phyloP scores from a whole-genome alignment of 768 basidiomycete genomes.

The Lactarius quietus region DNA sequence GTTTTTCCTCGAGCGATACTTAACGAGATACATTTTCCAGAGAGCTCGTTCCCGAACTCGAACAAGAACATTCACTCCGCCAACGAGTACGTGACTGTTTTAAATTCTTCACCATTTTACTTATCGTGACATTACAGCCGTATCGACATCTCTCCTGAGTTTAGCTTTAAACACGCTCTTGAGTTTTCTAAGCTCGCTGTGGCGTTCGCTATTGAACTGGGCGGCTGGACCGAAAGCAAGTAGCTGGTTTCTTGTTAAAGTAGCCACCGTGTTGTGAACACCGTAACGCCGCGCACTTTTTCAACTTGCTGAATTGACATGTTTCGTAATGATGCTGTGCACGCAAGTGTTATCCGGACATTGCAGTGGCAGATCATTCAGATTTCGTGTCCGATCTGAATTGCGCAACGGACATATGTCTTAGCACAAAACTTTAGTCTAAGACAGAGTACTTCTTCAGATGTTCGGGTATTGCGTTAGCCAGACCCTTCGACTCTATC shows the following conservation, averaged over 20 bases:
- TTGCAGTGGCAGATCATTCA: neutral
- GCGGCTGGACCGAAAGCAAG: conserved; percentile 38
- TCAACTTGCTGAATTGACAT: neutral
- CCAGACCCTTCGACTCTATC: conserved; percentile 77
- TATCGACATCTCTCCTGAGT: conserved; percentile 82
- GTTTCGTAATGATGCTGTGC: neutral
- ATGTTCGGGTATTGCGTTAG: conserved; percentile 73
- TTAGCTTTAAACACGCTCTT: conserved; percentile 87
- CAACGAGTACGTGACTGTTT: conserved; percentile 61
- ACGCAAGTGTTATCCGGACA: neutral
- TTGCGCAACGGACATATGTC: no score
- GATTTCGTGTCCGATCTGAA: neutral
- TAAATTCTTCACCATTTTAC: conserved; percentile 11
- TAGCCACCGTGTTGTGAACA: neutral
- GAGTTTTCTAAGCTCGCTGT: conserved; percentile 56
- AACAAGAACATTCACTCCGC: conserved; percentile 81
- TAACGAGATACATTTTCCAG: conserved; percentile 31
- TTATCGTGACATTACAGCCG: conserved; percentile 46
- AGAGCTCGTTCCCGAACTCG: conserved; percentile 70
- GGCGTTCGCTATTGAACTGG: conserved; percentile 50
- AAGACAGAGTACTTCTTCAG: conserved; percentile 89
- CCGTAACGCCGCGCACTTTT: neutral
- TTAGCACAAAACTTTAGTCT: conserved; percentile 39
- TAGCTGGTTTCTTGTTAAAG: conserved; percentile 11
- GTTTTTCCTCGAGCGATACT: conserved; percentile 1